Percentiles rank a stretch among this genome's conserved stretches.
These are phyloP conservation scores for Tolypocladium tundrense DNA, from an alignment of 2,329 filamentous ascomycete species.

Conservation along the genomic window DNA sequence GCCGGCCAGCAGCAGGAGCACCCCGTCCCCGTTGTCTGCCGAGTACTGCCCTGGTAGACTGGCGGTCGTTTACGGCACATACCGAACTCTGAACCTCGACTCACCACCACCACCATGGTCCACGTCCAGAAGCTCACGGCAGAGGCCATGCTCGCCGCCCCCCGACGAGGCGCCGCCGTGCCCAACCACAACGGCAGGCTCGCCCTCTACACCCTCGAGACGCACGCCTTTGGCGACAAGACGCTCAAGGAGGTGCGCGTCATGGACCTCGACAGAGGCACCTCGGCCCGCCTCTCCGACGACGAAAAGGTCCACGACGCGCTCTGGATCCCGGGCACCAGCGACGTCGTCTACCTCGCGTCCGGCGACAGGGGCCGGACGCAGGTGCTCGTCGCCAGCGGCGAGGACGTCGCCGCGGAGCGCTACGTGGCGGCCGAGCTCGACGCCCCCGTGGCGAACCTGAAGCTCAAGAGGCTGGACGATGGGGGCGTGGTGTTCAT, in stretches of 20 bases:
- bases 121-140: slow-evolving; percentile 18
- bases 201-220: slow-evolving; percentile 29
- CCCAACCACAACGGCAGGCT: slow-evolving; percentile 29
- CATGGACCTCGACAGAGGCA: slow-evolving; percentile 19
- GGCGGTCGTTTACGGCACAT: no score
- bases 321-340: slow-evolving; percentile 23
- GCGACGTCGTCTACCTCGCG: slow-evolving; percentile 6
- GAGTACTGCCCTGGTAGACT: neutral
- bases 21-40: no score
- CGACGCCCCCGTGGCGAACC: slow-evolving; percentile 17
- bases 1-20: neutral
- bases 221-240: slow-evolving; percentile 22
- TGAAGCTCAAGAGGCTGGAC: slow-evolving; percentile 22
- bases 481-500: slow-evolving; percentile 25
- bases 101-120: slow-evolving; percentile 5
- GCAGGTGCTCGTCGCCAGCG: slow-evolving; percentile 18
- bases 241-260: slow-evolving; percentile 21
- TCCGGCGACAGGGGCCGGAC: slow-evolving; percentile 18
- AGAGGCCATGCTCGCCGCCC: slow-evolving; percentile 19
- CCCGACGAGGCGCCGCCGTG: slow-evolving; percentile 22
- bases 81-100: neutral
- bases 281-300: slow-evolving; percentile 13
- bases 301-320: slow-evolving; percentile 20
- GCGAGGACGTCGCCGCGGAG: slow-evolving; percentile 9
- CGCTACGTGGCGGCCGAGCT: slow-evolving; percentile 18